Conservation (phyloP, 2,329 filamentous ascomycete species). For the Beauveria sp. region DNA sequence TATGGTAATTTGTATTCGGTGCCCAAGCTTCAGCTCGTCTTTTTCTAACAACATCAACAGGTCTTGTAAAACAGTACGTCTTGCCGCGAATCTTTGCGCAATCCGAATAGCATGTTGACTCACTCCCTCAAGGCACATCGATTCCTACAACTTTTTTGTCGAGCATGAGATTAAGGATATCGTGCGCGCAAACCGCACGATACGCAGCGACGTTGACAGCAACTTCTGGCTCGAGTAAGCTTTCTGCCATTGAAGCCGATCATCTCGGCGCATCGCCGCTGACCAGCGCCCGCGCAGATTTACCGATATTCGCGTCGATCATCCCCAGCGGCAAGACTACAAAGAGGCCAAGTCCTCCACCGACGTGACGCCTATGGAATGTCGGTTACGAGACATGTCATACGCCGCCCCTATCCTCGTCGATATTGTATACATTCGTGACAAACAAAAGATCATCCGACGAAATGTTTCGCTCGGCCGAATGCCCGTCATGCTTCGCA, state of each 20-base stretch:
- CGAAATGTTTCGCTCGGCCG: slow-evolving; percentile 77
- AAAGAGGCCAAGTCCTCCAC: slow-evolving; percentile 62
- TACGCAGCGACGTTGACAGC: slow-evolving; percentile 86
- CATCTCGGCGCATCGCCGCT: not conserved
- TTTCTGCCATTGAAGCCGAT: slow-evolving; percentile 14
- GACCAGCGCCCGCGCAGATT: slow-evolving; percentile 36
- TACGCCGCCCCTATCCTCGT: slow-evolving; percentile 92
- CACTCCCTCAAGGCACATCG: slow-evolving; percentile 57
- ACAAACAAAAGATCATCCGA: slow-evolving; percentile 65
- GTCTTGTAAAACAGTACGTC: slow-evolving; percentile 77
- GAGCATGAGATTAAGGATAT: slow-evolving; percentile 97
- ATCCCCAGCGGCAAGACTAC: slow-evolving; percentile 70
- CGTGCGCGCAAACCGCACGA: slow-evolving; percentile 78
- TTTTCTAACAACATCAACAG: slow-evolving; percentile 21
- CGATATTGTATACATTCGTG: slow-evolving; percentile 83
- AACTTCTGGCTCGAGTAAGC: slow-evolving; percentile 76
- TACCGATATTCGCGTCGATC: slow-evolving; percentile 80
- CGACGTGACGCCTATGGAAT: slow-evolving; percentile 90
- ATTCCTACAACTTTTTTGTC: slow-evolving; percentile 98
- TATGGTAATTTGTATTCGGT: slow-evolving; percentile 21
- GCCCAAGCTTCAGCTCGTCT: not conserved
- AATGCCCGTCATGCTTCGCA: slow-evolving; percentile 95
- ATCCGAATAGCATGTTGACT: not conserved
- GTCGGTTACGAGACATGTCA: slow-evolving; percentile 92
- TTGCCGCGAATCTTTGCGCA: not conserved